phyloP scores from a whole-genome alignment of 306 rosid genomes.

The Pyrus pyrifolia region DNA sequence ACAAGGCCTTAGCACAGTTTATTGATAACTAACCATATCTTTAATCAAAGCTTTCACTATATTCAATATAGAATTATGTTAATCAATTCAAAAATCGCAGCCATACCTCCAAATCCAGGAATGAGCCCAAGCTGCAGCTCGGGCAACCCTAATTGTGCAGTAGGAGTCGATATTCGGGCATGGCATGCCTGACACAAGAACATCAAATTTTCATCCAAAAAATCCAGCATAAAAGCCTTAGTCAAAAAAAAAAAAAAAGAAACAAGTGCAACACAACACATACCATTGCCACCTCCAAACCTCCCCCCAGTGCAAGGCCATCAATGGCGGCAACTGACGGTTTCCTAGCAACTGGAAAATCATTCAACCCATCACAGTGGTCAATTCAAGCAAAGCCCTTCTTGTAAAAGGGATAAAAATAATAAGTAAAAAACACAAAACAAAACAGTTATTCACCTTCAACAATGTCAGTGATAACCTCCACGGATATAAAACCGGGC shows the following conservation, averaged over 20 bases:
- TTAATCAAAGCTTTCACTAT: neutral
- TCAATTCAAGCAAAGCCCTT: slow-evolving; percentile 2
- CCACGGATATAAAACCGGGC: slow-evolving; percentile 65
- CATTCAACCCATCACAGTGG: slow-evolving; percentile 1
- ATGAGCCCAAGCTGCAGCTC: slow-evolving; percentile 95
- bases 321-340: slow-evolving; percentile 97
- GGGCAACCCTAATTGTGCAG: slow-evolving; percentile 89
- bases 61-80: neutral
- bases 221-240: neutral
- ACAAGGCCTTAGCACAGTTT: neutral
- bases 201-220: neutral
- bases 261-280: slow-evolving; percentile 2
- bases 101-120: slow-evolving; percentile 96
- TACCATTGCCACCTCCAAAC: slow-evolving; percentile 97
- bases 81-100: neutral
- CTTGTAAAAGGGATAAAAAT: neutral
- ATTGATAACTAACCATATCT: neutral
- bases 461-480: slow-evolving; percentile 55
- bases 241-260: neutral
- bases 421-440: neutral
- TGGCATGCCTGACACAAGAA: slow-evolving; percentile 61
- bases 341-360: slow-evolving; percentile 61
- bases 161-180: slow-evolving; percentile 80
- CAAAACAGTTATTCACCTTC: slow-evolving; percentile 45
- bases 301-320: slow-evolving; percentile 98